Percentiles rank a stretch among this genome's conserved stretches.
Evolutionary conservation across 352 stramenopile genomes (phyloP).

Genomic region (Phytophthora cactorum): DNA sequence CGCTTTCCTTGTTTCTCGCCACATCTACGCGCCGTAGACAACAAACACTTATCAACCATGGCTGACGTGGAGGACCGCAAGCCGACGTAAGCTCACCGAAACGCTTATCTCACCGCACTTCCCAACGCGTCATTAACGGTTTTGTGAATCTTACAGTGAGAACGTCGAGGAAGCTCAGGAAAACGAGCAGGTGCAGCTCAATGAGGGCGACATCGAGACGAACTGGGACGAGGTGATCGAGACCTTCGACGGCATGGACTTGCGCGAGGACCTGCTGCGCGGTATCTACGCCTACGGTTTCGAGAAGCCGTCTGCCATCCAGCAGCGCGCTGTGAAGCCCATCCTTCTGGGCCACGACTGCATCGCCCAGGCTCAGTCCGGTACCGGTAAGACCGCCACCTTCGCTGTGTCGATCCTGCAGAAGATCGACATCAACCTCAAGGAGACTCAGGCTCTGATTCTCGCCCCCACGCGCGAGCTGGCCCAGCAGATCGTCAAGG

Average conservation of each 20-base stretch:
- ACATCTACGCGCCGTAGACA: conserved; percentile 36
- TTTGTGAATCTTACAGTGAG: conserved; percentile 40
- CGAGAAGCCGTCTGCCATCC: conserved; percentile 99
- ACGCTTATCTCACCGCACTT: neutral
- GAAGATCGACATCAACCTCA: conserved; percentile 95
- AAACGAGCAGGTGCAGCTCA: conserved; percentile 68
- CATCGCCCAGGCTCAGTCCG: conserved; percentile 99
- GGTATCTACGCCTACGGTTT: conserved; percentile 99
- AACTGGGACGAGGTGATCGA: conserved; percentile 99
- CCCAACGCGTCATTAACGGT: conserved; percentile 9
- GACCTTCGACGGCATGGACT: conserved; percentile 98
- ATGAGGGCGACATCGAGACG: conserved; percentile 96
- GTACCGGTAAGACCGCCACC: conserved; percentile 99
- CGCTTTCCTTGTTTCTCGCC: conserved; percentile 26
- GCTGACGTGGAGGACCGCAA: conserved; percentile 83
- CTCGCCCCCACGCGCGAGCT: conserved; percentile 99
- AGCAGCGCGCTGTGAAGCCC: conserved; percentile 98
- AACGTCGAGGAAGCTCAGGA: conserved; percentile 68
- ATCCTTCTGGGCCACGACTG: conserved; percentile 98
- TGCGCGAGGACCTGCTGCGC: conserved; percentile 98
- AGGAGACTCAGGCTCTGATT: conserved; percentile 98
- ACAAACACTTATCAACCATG: conserved; percentile 52
- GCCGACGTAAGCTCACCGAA: conserved; percentile 44
- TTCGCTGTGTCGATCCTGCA: conserved; percentile 99
- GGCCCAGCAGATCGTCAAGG: conserved; percentile 99